Percentiles rank a stretch among this genome's conserved stretches.
These are phyloP conservation scores for Wakefieldia striispora DNA, from an alignment of 768 basidiomycete species.

Conservation along the genomic window DNA sequence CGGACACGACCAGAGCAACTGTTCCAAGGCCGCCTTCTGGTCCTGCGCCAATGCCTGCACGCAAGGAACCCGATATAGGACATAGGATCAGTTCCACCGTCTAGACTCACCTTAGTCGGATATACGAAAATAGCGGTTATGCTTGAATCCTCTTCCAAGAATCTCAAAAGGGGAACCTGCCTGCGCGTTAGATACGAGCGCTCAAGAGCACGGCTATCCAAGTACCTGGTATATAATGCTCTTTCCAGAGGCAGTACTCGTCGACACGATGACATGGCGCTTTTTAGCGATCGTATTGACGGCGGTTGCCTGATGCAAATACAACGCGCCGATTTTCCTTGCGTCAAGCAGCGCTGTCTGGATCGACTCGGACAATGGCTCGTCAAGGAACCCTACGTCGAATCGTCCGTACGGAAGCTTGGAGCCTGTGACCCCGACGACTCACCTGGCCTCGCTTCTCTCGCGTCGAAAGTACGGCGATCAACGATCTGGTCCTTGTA, in stretches of 20 bases:
- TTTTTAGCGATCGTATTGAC: constrained; percentile 58
- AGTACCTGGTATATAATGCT: constrained; percentile 81
- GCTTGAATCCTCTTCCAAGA: constrained; percentile 56
- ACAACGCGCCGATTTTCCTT: constrained; percentile 62
- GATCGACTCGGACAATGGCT: constrained; percentile 58
- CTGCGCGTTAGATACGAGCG: neutral
- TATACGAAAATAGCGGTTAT: constrained; percentile 83
- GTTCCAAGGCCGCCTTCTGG: constrained; percentile 68
- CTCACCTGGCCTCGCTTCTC: constrained; percentile 51
- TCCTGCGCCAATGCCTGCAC: constrained; percentile 84
- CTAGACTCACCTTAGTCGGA: constrained; percentile 68
- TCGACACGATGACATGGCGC: constrained; percentile 82
- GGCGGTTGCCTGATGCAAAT: constrained; percentile 68
- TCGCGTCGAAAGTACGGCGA: constrained; percentile 52
- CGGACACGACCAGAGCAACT: constrained; percentile 57
- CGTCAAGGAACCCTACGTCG: constrained; percentile 45
- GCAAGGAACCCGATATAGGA: neutral
- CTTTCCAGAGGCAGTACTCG: constrained; percentile 88
- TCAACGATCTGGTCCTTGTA: constrained; percentile 69
- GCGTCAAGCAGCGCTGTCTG: constrained; percentile 52
- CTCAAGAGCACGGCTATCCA: neutral
- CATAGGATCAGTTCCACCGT: neutral
- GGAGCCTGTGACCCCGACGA: neutral
- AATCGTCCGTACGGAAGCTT: neutral
- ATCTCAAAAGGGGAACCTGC: constrained; percentile 68